These are phyloP conservation scores for Rusavskia elegans DNA, from an alignment of 495 filamentous ascomycete species.

Conservation along the genomic window DNA sequence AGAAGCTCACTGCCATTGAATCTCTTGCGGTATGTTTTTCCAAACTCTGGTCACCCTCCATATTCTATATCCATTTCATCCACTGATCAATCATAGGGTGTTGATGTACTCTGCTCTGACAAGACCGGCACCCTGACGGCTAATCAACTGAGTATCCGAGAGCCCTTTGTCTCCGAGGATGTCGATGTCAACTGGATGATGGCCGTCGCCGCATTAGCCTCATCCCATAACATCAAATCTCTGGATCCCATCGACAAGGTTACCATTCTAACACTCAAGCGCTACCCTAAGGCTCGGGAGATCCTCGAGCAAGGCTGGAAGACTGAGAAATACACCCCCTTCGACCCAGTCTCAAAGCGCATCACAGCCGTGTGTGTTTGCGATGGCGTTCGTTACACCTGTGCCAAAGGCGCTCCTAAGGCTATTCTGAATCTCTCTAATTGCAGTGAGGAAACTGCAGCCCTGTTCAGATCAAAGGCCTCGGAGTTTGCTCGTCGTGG, in stretches of 20 bases:
- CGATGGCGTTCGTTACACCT: constrained; percentile 50
- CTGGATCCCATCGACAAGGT: constrained; percentile 67
- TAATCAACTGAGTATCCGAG: constrained; percentile 60
- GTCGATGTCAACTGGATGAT: constrained; percentile 71
- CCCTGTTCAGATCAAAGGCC: constrained; percentile 53
- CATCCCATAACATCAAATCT: constrained; percentile 63
- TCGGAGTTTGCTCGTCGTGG: constrained; percentile 62
- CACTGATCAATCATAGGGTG: constrained; percentile 35
- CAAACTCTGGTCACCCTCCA: background rate
- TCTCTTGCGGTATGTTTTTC: constrained; percentile 50
- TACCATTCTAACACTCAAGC: constrained; percentile 55
- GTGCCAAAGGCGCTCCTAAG: constrained; percentile 62
- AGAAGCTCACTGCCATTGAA: constrained; percentile 91
- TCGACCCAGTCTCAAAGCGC: constrained; percentile 67
- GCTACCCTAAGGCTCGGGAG: constrained; percentile 57
- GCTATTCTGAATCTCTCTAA: constrained; percentile 50
- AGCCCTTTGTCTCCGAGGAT: constrained; percentile 59
- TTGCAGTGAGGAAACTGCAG: constrained; percentile 46
- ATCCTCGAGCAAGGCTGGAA: constrained; percentile 55
- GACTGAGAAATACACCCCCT: constrained; percentile 61
- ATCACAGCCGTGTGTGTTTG: constrained; percentile 51
- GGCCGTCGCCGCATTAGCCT: constrained; percentile 58
- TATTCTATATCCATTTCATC: background rate
- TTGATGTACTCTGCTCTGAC: constrained; percentile 94
- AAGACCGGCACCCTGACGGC: constrained; percentile 68